Percentiles rank a stretch among this genome's conserved stretches.
These are phyloP conservation scores for Camelina neglecta DNA, from an alignment of 345 rosid species.

Conservation along the genomic window DNA sequence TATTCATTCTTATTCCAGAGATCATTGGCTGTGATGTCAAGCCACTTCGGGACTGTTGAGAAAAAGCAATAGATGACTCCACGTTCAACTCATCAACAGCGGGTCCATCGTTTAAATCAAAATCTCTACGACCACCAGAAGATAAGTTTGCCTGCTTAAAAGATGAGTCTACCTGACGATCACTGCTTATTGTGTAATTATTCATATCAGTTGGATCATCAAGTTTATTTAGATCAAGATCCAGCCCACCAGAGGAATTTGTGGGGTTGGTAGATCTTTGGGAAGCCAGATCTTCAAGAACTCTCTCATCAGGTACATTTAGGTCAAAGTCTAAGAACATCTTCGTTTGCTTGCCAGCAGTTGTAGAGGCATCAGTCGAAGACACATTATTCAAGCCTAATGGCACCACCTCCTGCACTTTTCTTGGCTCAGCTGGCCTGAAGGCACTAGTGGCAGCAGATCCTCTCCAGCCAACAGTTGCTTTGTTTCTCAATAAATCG, in stretches of 20 bases:
- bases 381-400: slow-evolving; percentile 36
- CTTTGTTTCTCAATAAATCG: slow-evolving; percentile 69
- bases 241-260: slow-evolving; percentile 65
- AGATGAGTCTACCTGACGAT: slow-evolving; percentile 48
- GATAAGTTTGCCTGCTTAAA: slow-evolving; percentile 47
- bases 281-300: slow-evolving; percentile 69
- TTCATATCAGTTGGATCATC: slow-evolving; percentile 67
- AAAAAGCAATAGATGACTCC: slow-evolving; percentile 55
- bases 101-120: slow-evolving; percentile 94
- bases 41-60: slow-evolving; percentile 54
- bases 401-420: slow-evolving; percentile 51
- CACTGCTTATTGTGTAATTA: slow-evolving; percentile 45
- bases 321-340: slow-evolving; percentile 77
- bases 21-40: slow-evolving; percentile 57
- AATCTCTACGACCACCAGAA: slow-evolving; percentile 54
- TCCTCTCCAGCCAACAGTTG: slow-evolving; percentile 93
- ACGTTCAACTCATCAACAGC: slow-evolving; percentile 56
- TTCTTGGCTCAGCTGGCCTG: slow-evolving; percentile 95
- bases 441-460: slow-evolving; percentile 99
- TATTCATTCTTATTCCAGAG: slow-evolving; percentile 56
- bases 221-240: slow-evolving; percentile 80
- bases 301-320: slow-evolving; percentile 85
- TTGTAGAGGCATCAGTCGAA: slow-evolving; percentile 46
- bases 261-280: slow-evolving; percentile 48
- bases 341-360: slow-evolving; percentile 54